Percentiles rank a stretch among this genome's conserved stretches.
phyloP scores from a whole-genome alignment of 2,329 filamentous ascomycete genomes.

The Hymenoscyphus repandus region DNA sequence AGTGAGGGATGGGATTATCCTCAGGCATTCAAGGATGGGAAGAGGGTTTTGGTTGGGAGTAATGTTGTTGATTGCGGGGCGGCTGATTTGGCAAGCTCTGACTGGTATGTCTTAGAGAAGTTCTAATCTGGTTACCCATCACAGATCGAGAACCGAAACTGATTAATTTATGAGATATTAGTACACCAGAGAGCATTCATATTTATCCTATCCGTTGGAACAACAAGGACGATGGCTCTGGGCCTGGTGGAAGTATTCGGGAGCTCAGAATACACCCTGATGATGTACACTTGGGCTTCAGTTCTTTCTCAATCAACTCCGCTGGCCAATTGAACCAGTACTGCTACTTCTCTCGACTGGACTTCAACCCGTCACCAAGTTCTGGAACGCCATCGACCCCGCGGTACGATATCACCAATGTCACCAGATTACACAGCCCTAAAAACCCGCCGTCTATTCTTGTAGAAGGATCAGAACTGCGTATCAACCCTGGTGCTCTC shows the following conservation, averaged over 20 bases:
- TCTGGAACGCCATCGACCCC: constrained; percentile 10
- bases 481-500: constrained; percentile 31
- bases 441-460: no score
- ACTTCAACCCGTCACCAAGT: constrained; percentile 35
- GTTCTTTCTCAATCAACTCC: constrained; percentile 26
- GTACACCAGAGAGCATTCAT: constrained; percentile 13
- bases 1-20: constrained; percentile 32
- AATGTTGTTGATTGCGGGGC: not conserved
- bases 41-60: constrained; percentile 31
- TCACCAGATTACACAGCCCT: no score
- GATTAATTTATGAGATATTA: no score
- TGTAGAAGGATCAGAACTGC: constrained; percentile 12
- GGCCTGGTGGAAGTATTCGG: constrained; percentile 29
- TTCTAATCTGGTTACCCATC: no score
- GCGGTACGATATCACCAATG: no score
- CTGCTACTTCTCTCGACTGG: constrained; percentile 35
- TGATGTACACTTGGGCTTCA: constrained; percentile 39
- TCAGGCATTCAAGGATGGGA: constrained; percentile 37
- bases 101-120: no score
- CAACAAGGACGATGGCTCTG: constrained; percentile 29
- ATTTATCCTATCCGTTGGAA: constrained; percentile 40
- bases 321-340: constrained; percentile 22
- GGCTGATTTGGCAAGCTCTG: not conserved
- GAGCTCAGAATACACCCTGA: constrained; percentile 42
- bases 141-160: no score